Evolutionary conservation across 352 stramenopile genomes (phyloP), one percentile per base, ranked within the genome.

Genomic region (Globisporangium perplexum): DNA sequence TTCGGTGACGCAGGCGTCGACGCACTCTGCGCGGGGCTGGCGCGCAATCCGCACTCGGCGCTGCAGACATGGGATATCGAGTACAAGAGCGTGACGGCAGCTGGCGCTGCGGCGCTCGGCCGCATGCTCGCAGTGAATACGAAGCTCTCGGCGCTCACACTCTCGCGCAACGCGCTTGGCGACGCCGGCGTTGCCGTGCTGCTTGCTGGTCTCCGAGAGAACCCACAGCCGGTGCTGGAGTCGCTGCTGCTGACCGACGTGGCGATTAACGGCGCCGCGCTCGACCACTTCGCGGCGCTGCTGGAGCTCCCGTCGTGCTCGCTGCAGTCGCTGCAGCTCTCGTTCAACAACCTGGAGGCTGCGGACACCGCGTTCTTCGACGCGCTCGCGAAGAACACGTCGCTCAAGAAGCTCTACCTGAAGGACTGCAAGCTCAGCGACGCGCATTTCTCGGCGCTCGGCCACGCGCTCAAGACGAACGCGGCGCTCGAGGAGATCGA

Each of bases 51-150:
- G 7, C 53, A 71, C 22, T 86, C 77, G 26, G 66, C 48, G 10
- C 53, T 93, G n/a, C 47, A 71, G n/a, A 53, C 57, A 5, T 90
- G 78, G 76, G 78, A 90, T 43, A 69, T 93, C 30, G 80, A 91
- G 58, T 68, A 82, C 62, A 93, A 93, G 63, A 73, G 62, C 15
- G 60, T 91, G 3, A 57, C 68, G 15, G 63, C 68, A 31, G 54
- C 62, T 0, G 80, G 83, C n/a, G 72, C 67, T 0, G 48, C 58
- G 23, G 68, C 78, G 2, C 52, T 93, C 26, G 77, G 71, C 1
- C 58, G 74, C 30, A 57, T 93, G 52, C 74, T 93, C 20, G 57
- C 55, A 23, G 68, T 42, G 36, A 86, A 81, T 53, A 60, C 60
- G 20, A 62, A 53, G 4, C 60, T 93, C 24, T 65, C 31, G 38